Evolutionary conservation across 2,329 filamentous ascomycete genomes (phyloP).

Genomic region (Beauveria sp.): DNA sequence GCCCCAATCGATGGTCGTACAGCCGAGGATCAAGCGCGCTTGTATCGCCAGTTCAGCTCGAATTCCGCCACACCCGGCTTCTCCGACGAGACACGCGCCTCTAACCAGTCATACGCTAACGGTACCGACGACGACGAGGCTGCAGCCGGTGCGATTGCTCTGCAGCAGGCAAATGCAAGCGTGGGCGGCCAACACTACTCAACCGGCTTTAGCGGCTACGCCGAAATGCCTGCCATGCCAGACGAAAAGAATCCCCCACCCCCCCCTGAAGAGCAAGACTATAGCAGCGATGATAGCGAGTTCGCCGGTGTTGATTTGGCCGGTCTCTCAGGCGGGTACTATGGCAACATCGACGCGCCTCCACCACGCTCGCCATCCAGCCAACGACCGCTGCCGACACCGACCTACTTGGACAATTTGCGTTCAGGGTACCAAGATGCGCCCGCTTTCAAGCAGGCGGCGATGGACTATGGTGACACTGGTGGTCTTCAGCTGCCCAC

Average conservation of each 20-base stretch:
- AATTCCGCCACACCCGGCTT: slow-evolving; percentile 36
- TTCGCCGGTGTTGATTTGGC: slow-evolving; percentile 64
- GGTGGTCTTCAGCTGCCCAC: slow-evolving; percentile 76
- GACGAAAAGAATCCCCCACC: slow-evolving; percentile 33
- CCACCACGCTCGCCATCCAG: slow-evolving; percentile 30
- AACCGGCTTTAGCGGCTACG: slow-evolving; percentile 23
- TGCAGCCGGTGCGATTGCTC: slow-evolving; percentile 71
- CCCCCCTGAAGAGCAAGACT: slow-evolving; percentile 39
- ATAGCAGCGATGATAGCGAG: slow-evolving; percentile 63
- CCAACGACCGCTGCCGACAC: slow-evolving; percentile 39
- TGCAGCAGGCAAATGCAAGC: slow-evolving; percentile 66
- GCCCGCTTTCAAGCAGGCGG: slow-evolving; percentile 48
- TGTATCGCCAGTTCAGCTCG: slow-evolving; percentile 43
- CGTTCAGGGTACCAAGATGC: slow-evolving; percentile 23
- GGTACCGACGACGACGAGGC: slow-evolving; percentile 65
- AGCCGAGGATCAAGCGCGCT: slow-evolving; percentile 38
- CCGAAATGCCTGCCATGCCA: slow-evolving; percentile 22
- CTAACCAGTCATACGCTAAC: slow-evolving; percentile 9
- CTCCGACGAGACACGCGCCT: slow-evolving; percentile 17
- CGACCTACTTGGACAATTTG: slow-evolving; percentile 26
- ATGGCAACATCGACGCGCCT: slow-evolving; percentile 38
- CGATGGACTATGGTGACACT: slow-evolving; percentile 83
- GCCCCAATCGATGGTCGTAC: slow-evolving; percentile 39
- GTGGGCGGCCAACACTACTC: slow-evolving; percentile 57
- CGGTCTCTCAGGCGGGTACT: slow-evolving; percentile 66